Percentiles rank a stretch among this genome's conserved stretches.
Evolutionary conservation across 2,329 filamentous ascomycete genomes (phyloP).

Genomic region (Rutstroemia sp.): DNA sequence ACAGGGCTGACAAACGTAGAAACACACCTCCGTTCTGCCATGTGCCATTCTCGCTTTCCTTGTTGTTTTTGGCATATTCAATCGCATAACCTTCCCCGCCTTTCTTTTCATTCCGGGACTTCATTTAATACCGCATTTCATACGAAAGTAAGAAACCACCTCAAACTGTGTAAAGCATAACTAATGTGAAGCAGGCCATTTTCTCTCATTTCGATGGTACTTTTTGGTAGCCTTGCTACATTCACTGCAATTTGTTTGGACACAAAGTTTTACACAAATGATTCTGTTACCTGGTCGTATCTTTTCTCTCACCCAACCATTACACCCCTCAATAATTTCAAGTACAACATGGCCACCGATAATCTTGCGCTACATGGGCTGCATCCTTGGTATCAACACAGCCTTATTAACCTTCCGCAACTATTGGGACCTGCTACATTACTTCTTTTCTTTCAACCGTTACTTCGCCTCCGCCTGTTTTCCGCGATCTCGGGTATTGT

Average conservation of each 20-base stretch:
- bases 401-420: conserved; percentile 63
- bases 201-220: conserved; percentile 54
- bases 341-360: conserved; percentile 62
- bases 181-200: conserved; percentile 39
- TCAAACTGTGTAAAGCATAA: not conserved
- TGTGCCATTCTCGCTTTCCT: conserved; percentile 75
- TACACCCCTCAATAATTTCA: conserved; percentile 70
- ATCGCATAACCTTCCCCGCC: conserved; percentile 93
- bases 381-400: conserved; percentile 72
- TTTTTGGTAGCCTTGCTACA: conserved; percentile 60
- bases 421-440: conserved; percentile 63
- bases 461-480: conserved; percentile 54
- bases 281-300: conserved; percentile 56
- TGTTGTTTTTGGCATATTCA: conserved; percentile 81
- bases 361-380: conserved; percentile 72
- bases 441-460: conserved; percentile 51
- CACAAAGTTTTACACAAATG: conserved; percentile 70
- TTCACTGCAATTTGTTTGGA: conserved; percentile 72
- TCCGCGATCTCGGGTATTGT: conserved; percentile 67
- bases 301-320: conserved; percentile 60
- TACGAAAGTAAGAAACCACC: conserved; percentile 56
- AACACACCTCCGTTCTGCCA: conserved; percentile 68
- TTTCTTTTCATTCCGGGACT: conserved; percentile 81
- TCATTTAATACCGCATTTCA: conserved; percentile 77
- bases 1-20: conserved; percentile 36